Conservation (phyloP, 108 stramenopile genomes). For the Asterionellopsis glacialis region DNA sequence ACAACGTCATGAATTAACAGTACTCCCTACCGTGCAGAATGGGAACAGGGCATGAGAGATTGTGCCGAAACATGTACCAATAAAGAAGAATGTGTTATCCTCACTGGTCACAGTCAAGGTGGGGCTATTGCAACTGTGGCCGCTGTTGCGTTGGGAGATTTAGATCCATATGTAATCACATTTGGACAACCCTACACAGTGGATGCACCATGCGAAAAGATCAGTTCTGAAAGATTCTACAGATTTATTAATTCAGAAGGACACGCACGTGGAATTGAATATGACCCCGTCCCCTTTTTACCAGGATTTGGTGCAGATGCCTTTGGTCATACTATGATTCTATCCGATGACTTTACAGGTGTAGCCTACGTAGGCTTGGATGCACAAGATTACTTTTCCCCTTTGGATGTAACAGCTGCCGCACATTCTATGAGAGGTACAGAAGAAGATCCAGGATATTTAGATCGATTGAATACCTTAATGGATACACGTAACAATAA, state of each 20-base stretch:
- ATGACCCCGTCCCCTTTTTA: conserved; percentile 29
- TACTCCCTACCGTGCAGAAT: conserved; percentile 1
- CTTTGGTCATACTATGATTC: conserved; percentile 29
- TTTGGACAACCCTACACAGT: conserved; percentile 32
- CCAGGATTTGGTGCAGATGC: conserved; percentile 24
- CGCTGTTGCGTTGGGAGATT: conserved; percentile 18
- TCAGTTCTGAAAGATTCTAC: conserved; percentile 19
- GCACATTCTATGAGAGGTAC: conserved; percentile 26
- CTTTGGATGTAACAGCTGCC: conserved; percentile 12
- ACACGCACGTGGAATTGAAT: conserved; percentile 13
- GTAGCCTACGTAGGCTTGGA: conserved; percentile 29
- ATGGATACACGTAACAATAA: background rate
- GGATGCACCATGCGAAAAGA: conserved; percentile 16
- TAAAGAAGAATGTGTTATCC: conserved; percentile 27
- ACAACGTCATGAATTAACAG: too few species aligned
- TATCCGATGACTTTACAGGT: conserved; percentile 15
- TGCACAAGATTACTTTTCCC: conserved; percentile 12
- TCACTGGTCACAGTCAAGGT: conserved; percentile 28
- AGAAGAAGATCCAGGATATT: conserved; percentile 19
- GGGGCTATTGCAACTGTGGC: conserved; percentile 37
- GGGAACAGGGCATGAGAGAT: conserved; percentile 14
- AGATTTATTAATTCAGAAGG: conserved; percentile 16
- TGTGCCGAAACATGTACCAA: conserved; percentile 24
- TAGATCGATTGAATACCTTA: conserved; percentile 18
- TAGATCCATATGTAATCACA: conserved; percentile 36